phyloP scores from a whole-genome alignment of 1,284 basidiomycete genomes.

The Phellinidium pouzarii region DNA sequence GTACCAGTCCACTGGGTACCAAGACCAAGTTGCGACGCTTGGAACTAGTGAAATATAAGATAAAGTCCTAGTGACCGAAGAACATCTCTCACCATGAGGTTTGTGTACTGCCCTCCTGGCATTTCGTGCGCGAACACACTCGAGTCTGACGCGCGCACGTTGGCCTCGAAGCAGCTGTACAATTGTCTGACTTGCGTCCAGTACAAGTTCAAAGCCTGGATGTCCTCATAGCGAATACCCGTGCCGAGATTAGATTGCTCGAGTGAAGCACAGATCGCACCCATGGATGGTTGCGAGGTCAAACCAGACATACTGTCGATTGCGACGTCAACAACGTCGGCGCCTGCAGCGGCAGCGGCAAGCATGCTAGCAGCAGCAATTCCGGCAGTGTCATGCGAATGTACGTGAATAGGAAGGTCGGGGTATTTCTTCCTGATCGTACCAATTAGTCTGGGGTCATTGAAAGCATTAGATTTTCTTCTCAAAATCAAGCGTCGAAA shows the following conservation, averaged over 20 bases:
- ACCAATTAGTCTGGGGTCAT: slow-evolving; percentile 66
- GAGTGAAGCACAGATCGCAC: slow-evolving; percentile 88
- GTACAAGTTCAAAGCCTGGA: slow-evolving; percentile 96
- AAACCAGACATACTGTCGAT: slow-evolving; percentile 99
- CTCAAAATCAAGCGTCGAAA: slow-evolving; percentile 1
- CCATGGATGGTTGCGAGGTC: slow-evolving; percentile 99
- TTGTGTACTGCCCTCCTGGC: slow-evolving; percentile 98
- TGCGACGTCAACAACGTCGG: slow-evolving; percentile 96
- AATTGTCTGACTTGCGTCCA: slow-evolving; percentile 97
- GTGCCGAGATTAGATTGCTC: slow-evolving; percentile 95
- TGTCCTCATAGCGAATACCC: slow-evolving; percentile 95
- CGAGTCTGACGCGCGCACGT: slow-evolving; percentile 93
- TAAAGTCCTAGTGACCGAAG: slow-evolving; percentile 10
- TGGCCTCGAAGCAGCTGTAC: slow-evolving; percentile 97
- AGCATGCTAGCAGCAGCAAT: slow-evolving; percentile 97
- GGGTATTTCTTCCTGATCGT: slow-evolving; percentile 95
- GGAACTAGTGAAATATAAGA: slow-evolving; percentile 62
- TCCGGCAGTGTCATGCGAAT: slow-evolving; percentile 99
- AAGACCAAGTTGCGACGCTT: slow-evolving; percentile 94
- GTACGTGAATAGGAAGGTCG: slow-evolving; percentile 97
- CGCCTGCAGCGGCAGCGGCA: slow-evolving; percentile 91
- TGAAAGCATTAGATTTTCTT: slow-evolving; percentile 8
- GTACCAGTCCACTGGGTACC: slow-evolving; percentile 92
- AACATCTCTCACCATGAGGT: slow-evolving; percentile 66
- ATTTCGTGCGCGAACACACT: slow-evolving; percentile 99